A percentile compares a stretch with the other conserved stretches of the same genome.
Evolutionary conservation across 768 basidiomycete genomes (phyloP).

Genomic region (Artomyces pyxidatus): DNA sequence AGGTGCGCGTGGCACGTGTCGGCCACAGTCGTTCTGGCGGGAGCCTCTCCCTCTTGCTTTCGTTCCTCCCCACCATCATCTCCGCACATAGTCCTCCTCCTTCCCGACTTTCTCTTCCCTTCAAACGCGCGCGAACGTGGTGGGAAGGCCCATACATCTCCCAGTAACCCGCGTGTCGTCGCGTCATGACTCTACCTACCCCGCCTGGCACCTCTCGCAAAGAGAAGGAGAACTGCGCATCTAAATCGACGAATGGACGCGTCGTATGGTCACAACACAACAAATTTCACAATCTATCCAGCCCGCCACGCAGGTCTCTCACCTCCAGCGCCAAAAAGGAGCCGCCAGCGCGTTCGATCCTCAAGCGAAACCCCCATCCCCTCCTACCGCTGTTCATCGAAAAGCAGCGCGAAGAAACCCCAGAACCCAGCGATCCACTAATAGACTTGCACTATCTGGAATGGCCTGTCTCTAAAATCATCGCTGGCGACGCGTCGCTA

Average conservation of each 20-base stretch:
- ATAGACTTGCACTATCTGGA: slow-evolving; percentile 55
- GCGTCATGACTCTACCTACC: slow-evolving; percentile 45
- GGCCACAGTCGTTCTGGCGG: no score
- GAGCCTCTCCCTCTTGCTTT: slow-evolving; percentile 1
- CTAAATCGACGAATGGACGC: slow-evolving; percentile 23
- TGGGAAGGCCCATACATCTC: not conserved
- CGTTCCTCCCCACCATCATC: not conserved
- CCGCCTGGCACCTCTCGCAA: slow-evolving; percentile 52
- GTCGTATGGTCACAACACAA: slow-evolving; percentile 49
- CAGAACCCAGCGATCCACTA: slow-evolving; percentile 68
- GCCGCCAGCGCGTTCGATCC: slow-evolving; percentile 56
- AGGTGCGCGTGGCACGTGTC: no score
- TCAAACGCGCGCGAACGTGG: slow-evolving; percentile 19
- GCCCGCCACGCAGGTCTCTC: slow-evolving; percentile 15
- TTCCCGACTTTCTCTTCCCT: not conserved
- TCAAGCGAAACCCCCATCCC: slow-evolving; percentile 42
- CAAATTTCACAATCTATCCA: slow-evolving; percentile 35
- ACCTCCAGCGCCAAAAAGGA: slow-evolving; percentile 28
- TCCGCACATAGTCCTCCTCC: not conserved
- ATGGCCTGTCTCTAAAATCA: slow-evolving; percentile 54
- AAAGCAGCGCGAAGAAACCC: slow-evolving; percentile 53
- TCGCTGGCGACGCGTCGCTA: slow-evolving; percentile 39
- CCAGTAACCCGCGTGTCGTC: no score
- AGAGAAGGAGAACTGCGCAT: slow-evolving; percentile 42
- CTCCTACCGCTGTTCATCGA: slow-evolving; percentile 32